Conservation (phyloP, 345 rosid genomes). For the Draba incana region DNA sequence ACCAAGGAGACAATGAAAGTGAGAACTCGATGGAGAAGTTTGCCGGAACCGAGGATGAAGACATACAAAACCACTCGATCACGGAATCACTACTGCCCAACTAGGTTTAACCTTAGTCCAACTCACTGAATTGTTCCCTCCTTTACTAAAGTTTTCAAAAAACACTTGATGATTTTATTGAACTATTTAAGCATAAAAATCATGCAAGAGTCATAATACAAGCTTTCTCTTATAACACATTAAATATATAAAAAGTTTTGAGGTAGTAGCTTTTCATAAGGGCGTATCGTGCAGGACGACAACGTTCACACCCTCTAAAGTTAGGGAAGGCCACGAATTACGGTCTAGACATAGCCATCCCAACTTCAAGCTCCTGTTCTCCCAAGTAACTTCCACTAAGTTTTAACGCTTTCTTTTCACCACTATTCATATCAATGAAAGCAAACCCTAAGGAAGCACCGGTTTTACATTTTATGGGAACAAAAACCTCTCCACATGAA, state of each 20-base stretch:
- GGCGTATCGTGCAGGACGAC: not conserved
- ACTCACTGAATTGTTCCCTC: no score
- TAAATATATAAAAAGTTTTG: not conserved
- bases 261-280: not conserved
- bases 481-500: slow-evolving; percentile 59
- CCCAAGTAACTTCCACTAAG: slow-evolving; percentile 53
- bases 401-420: slow-evolving; percentile 54
- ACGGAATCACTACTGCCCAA: no score
- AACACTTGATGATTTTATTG: not conserved
- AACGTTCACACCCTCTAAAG: not conserved
- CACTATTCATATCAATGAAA: slow-evolving; percentile 53
- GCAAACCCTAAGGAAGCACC: slow-evolving; percentile 55
- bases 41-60: no score
- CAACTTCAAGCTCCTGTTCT: slow-evolving; percentile 46
- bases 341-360: slow-evolving; percentile 52
- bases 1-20: no score
- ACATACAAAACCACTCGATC: no score
- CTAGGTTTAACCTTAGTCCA: no score
- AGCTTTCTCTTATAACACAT: not conserved
- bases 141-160: no score
- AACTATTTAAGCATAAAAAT: not conserved
- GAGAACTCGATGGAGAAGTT: no score
- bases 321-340: not conserved
- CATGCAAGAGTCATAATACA: not conserved
- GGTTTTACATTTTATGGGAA: slow-evolving; percentile 57